A percentile compares a stretch with the other conserved stretches of the same genome.
phyloP scores from a whole-genome alignment of 208 protist genomes.

The Leishmania major region DNA sequence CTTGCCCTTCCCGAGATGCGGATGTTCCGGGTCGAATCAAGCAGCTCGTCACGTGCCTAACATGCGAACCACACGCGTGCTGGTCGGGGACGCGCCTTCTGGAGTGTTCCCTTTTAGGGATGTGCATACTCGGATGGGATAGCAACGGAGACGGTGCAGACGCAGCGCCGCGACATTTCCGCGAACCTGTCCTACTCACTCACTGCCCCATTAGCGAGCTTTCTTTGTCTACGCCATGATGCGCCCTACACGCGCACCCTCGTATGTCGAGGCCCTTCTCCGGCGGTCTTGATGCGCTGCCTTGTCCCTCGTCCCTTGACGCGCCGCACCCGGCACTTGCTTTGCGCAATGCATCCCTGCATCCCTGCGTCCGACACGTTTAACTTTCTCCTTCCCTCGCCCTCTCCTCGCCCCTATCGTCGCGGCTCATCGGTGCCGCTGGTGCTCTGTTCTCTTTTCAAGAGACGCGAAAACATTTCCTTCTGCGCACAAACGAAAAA shows the following conservation, averaged over 20 bases:
- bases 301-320: neutral
- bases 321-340: neutral
- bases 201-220: neutral
- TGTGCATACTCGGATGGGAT: neutral
- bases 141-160: neutral
- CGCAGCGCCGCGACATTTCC: neutral
- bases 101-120: neutral
- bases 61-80: neutral
- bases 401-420: neutral
- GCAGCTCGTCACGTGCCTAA: neutral
- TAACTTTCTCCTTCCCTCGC: neutral
- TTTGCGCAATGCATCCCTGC: neutral
- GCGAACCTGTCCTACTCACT: neutral
- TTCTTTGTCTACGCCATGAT: neutral
- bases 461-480: neutral
- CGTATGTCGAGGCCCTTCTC: neutral
- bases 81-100: neutral
- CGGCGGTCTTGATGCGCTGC: neutral
- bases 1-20: neutral
- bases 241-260: neutral
- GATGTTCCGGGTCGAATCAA: neutral
- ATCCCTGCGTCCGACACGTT: neutral
- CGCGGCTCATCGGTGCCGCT: neutral
- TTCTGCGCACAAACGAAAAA: neutral
- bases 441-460: neutral